These are phyloP conservation scores for Fabrea salina DNA, from an alignment of 169 alveolate species.

Conservation along the genomic window DNA sequence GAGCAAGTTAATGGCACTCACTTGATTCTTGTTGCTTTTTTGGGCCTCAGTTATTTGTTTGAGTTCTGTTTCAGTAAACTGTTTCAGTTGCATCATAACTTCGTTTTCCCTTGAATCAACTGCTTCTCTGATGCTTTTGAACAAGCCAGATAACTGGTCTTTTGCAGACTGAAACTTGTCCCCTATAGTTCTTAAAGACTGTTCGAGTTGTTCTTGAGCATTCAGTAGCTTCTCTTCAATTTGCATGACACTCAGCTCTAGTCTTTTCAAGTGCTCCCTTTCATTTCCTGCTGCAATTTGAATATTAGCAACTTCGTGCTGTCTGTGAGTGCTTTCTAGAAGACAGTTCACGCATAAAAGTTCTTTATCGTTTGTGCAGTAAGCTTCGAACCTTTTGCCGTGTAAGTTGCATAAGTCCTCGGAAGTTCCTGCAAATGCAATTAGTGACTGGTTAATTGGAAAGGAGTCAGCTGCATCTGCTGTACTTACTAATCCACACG, in stretches of 20 bases:
- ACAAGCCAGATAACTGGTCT: not conserved
- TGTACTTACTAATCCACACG: not conserved
- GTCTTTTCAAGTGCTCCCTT: not conserved
- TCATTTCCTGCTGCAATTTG: not conserved
- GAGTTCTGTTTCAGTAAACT: not conserved
- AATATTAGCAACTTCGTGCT: slow-evolving; percentile 5
- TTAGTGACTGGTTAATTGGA: slow-evolving; percentile 4
- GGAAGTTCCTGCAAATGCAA: not conserved
- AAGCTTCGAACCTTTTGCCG: slow-evolving; percentile 1
- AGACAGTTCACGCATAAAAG: not conserved
- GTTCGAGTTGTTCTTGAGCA: not conserved
- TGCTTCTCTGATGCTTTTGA: not conserved
- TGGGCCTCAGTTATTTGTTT: not conserved
- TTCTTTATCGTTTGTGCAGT: not conserved
- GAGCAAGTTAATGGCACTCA: not conserved
- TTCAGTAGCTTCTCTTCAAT: not conserved
- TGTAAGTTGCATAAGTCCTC: not conserved
- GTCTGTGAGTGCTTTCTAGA: not conserved
- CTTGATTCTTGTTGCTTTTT: not conserved
- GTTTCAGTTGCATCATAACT: not conserved
- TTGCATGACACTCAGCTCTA: not conserved
- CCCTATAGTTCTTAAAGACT: not conserved
- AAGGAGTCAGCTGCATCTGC: not conserved
- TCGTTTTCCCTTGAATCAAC: not conserved
- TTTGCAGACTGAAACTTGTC: not conserved